phyloP scores from a whole-genome alignment of 2,329 filamentous ascomycete species.

The Exophiala oligosperma region DNA sequence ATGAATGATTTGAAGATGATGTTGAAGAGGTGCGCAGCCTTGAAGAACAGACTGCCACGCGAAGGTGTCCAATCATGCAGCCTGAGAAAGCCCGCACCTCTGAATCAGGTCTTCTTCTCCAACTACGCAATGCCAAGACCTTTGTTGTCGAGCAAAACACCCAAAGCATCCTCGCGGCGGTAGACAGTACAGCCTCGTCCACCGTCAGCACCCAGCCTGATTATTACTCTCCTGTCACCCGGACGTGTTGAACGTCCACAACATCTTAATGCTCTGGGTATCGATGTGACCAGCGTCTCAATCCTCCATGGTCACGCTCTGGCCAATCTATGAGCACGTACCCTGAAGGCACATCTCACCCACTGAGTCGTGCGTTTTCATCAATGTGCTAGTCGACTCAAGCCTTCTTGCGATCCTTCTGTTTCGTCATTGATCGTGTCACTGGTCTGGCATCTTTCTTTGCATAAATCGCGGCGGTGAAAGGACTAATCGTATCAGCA shows the following conservation, averaged over 20 bases:
- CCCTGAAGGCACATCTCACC: too few species aligned
- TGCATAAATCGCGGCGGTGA: conserved; percentile 88
- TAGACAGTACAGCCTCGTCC: not conserved
- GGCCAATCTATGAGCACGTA: not conserved
- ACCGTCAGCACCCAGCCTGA: not conserved
- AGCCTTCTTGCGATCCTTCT: conserved; percentile 40
- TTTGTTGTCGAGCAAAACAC: not conserved
- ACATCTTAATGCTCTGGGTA: not conserved
- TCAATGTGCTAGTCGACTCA: conserved; percentile 30
- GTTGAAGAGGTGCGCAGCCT: not conserved
- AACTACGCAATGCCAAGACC: conserved; percentile 2
- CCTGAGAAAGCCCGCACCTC: not conserved
- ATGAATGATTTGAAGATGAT: not conserved
- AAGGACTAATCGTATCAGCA: conserved; percentile 56
- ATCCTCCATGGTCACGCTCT: not conserved
- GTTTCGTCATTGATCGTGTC: conserved; percentile 24
- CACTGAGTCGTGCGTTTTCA: too few species aligned
- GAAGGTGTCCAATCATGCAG: conserved; percentile 1
- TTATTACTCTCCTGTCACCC: not conserved
- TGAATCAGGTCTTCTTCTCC: not conserved
- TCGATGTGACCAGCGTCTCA: not conserved
- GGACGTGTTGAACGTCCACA: not conserved
- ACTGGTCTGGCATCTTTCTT: conserved; percentile 59
- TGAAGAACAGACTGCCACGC: conserved; percentile 2
- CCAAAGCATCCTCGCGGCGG: not conserved